These are phyloP conservation scores for maize (Zea mays) DNA, from an alignment of 176 grass and related monocot species.

Conservation along the genomic window Zm-B73-REFERENCE-NAM-5.0 NC_050099.1:151344501-151345000, in stretches of 20 bases:
- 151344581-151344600: slow-evolving; percentile 42
- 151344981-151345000: slow-evolving; percentile 59
- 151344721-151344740: slow-evolving; percentile 77
- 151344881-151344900: slow-evolving; percentile 86
- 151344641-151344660: slow-evolving; percentile 31
- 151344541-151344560: too few relatives aligned
- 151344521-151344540: too few relatives aligned
- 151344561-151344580: too few relatives aligned
- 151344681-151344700: neutral
- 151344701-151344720: slow-evolving; percentile 99
- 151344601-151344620: slow-evolving; percentile 33
- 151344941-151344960: slow-evolving; percentile 70
- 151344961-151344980: slow-evolving; percentile 48
- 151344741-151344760: slow-evolving; percentile 66
- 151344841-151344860: slow-evolving; percentile 81
- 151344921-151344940: slow-evolving; percentile 72
- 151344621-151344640: slow-evolving; percentile 36
- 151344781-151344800: slow-evolving; percentile 90
- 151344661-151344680: too few relatives aligned
- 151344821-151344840: slow-evolving; percentile 89
- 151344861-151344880: slow-evolving; percentile 86
- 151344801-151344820: slow-evolving; percentile 91
- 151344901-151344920: slow-evolving; percentile 83
- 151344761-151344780: slow-evolving; percentile 68
- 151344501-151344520: too few relatives aligned